Conservation (phyloP, 2,329 filamentous ascomycete genomes). For the Penicillium sp. region DNA sequence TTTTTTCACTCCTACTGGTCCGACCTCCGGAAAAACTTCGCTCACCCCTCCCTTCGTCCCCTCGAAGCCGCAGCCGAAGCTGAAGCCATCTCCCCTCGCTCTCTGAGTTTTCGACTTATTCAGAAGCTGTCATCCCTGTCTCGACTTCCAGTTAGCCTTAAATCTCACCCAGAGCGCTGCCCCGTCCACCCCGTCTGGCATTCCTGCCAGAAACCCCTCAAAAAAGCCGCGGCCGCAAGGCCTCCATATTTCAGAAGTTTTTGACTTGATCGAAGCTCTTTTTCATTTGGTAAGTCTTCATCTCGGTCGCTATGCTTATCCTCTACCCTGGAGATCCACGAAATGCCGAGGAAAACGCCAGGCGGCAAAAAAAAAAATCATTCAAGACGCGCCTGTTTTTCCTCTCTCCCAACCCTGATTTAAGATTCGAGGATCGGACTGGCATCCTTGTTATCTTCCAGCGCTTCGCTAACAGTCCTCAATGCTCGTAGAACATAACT, state of each 20-base stretch:
- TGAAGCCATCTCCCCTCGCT: background rate
- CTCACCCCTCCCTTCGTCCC: conserved; percentile 21
- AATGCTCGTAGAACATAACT: conserved; percentile 30
- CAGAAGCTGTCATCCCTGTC: conserved; percentile 20
- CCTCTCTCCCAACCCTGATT: background rate
- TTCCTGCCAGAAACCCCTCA: conserved; percentile 25
- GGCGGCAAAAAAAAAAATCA: conserved; percentile 9
- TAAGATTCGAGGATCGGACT: conserved; percentile 11
- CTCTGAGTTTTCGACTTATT: conserved; percentile 10
- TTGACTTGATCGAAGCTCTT: conserved; percentile 25
- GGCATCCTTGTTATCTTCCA: conserved; percentile 7
- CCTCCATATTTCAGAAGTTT: conserved; percentile 20
- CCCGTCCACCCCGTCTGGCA: conserved; percentile 24
- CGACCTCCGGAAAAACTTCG: conserved; percentile 20
- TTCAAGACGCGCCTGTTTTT: conserved; percentile 10
- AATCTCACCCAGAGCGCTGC: conserved; percentile 17
- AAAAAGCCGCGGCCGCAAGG: conserved; percentile 29
- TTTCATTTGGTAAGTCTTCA: conserved; percentile 29
- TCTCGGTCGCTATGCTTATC: background rate
- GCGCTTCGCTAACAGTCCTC: conserved; percentile 18
- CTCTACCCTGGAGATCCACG: background rate
- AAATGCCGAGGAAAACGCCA: background rate
- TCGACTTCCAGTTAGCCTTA: conserved; percentile 16
- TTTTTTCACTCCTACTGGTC: conserved; percentile 6
- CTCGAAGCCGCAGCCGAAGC: conserved; percentile 4